Conservation (phyloP, 2,329 filamentous ascomycete genomes). For the Sporothrix inflata region DNA sequence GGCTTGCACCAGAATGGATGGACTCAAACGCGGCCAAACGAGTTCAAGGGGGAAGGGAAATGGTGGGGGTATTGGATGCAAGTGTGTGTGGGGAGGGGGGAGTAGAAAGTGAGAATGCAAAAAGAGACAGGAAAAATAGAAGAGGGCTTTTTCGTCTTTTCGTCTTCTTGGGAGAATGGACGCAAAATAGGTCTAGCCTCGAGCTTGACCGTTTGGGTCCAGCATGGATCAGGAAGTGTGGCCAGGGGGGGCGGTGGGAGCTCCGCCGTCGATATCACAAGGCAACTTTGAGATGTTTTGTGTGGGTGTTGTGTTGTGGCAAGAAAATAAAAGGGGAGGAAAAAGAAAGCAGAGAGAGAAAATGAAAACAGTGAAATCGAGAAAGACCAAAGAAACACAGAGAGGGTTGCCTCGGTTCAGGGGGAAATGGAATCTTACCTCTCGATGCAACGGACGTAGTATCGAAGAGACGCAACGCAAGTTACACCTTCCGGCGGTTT, state of each 20-base stretch:
- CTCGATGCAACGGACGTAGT: not conserved
- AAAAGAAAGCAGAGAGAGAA: not conserved
- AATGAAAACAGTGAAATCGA: not conserved
- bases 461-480: not conserved
- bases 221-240: constrained; percentile 4
- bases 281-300: not conserved
- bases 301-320: constrained; percentile 2
- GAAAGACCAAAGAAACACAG: not conserved
- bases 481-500: not conserved
- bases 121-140: constrained; percentile 9
- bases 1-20: not conserved
- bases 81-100: constrained; percentile 26
- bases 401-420: not conserved
- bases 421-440: constrained; percentile 13
- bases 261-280: not conserved
- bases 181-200: not conserved
- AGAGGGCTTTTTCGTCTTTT: not conserved
- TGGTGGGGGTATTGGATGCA: constrained; percentile 18
- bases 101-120: not conserved
- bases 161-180: not conserved
- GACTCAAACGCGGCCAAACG: constrained; percentile 12
- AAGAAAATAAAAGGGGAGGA: not conserved
- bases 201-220: not conserved
- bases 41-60: not conserved
- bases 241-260: not conserved